Evolutionary conservation across 169 alveolate species (phyloP), one percentile per base, ranked within the genome.

Genomic region (Babesia ovata): DNA sequence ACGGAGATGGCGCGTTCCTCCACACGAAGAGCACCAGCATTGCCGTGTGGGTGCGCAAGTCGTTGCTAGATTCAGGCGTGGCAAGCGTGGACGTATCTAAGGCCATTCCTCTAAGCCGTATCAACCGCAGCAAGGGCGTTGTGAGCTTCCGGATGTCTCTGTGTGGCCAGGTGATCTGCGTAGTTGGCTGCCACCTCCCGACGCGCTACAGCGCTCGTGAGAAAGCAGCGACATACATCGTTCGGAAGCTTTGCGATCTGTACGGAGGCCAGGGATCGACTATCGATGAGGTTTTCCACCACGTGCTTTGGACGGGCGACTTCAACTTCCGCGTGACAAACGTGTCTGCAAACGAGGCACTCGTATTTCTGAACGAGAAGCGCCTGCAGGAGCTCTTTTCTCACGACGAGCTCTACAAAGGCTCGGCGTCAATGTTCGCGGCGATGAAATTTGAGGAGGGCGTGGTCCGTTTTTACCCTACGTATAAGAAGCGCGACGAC

Each of bases 261-360:
- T 92, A 85, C 75, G 86, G 94, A n/a, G 73, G 49, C 63, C 42
- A 63, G n/a, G 87, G 88, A 10, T 73, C 86, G 8, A 83, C 81
- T 26, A 86, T 92, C 70, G 67, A 87, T 21, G 91, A 89, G 33
- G 93, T 92, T 9, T 92, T 92, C 79, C 96, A 92, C 71, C 96
- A 92, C 85, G 82, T 92, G 39, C 60, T 92, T n/a, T 92, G 96
- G 96, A 87, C 92, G 26, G 96, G 96, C 21, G 96, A 92, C 71
- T 92, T 92, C 87, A 92, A 92, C 69, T 91, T 91, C 84, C 63
- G 94, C 22, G 81, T 75, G 24, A 19, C 70, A n/a, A 50, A 75
- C 67, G 65, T 75, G 8, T 63, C 84, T 42, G 63, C 84, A 19
- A 28, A 63, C 36, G 57, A 66, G 50, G 84, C 84, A 16, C 48